Evolutionary conservation across 164 flowering plant genomes (phyloP).

Genomic region (Kalanchoe fedtschenkoi): DNA sequence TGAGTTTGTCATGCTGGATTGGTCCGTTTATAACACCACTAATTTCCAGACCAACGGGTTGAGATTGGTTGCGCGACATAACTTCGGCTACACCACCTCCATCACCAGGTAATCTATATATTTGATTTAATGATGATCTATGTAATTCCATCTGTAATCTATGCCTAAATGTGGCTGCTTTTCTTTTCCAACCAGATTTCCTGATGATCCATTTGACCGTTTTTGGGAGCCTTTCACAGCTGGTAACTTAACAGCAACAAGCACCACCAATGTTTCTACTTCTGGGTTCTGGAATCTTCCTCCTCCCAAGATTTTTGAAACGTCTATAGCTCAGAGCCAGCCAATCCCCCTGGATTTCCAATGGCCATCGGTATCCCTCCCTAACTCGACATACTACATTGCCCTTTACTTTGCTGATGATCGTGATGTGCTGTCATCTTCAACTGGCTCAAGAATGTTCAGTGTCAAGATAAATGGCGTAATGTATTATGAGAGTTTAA

Average conservation of each 20-base stretch:
- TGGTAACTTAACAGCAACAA: slow-evolving; percentile 16
- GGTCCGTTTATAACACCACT: slow-evolving; percentile 71
- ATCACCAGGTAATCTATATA: slow-evolving; percentile 34
- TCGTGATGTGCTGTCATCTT: slow-evolving; percentile 10
- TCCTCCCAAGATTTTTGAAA: slow-evolving; percentile 58
- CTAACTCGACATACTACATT: slow-evolving; percentile 53
- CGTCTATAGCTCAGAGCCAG: slow-evolving; percentile 24
- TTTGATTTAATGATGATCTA: no score
- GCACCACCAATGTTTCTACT: slow-evolving; percentile 28
- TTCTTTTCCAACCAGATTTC: slow-evolving; percentile 41
- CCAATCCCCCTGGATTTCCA: slow-evolving; percentile 33
- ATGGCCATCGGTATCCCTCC: slow-evolving; percentile 64
- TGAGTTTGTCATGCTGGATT: slow-evolving; percentile 48
- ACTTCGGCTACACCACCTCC: slow-evolving; percentile 57
- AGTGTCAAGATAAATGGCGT: slow-evolving; percentile 43
- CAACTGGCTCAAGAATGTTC: slow-evolving; percentile 27
- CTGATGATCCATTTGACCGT: slow-evolving; percentile 83
- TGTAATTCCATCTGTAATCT: neutral
- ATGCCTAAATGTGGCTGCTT: neutral
- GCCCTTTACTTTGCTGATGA: slow-evolving; percentile 67
- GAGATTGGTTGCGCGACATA: slow-evolving; percentile 53
- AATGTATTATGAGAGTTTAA: slow-evolving; percentile 35
- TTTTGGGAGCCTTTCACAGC: slow-evolving; percentile 61
- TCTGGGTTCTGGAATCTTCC: slow-evolving; percentile 86
- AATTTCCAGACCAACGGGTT: slow-evolving; percentile 45